Percentiles rank a stretch among this genome's conserved stretches.
Evolutionary conservation across 2,329 filamentous ascomycete species (phyloP).

Genomic region (Gyromitra esculenta): DNA sequence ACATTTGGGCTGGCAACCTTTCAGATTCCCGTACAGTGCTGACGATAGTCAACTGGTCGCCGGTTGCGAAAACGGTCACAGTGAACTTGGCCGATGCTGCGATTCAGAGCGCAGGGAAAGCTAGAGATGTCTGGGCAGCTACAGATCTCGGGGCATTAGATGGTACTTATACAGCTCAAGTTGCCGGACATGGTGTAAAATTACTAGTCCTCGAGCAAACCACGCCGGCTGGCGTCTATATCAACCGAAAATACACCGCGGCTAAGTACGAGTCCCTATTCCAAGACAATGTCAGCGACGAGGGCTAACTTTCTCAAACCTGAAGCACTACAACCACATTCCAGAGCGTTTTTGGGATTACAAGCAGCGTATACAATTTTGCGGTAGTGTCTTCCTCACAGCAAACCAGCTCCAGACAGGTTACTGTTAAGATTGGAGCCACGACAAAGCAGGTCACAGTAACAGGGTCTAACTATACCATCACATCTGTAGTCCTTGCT

Average conservation of each 20-base stretch:
- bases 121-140: slow-evolving; percentile 62
- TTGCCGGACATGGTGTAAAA: slow-evolving; percentile 62
- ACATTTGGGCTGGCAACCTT: slow-evolving; percentile 66
- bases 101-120: slow-evolving; percentile 60
- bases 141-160: slow-evolving; percentile 60
- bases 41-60: slow-evolving; percentile 66
- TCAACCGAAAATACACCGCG: slow-evolving; percentile 25
- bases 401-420: background rate
- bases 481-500: slow-evolving; percentile 49
- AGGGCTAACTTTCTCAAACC: slow-evolving; percentile 34
- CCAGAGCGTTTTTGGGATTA: slow-evolving; percentile 59
- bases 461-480: slow-evolving; percentile 23
- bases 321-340: slow-evolving; percentile 49
- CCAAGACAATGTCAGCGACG: slow-evolving; percentile 5
- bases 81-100: slow-evolving; percentile 63
- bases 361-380: slow-evolving; percentile 29
- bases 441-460: slow-evolving; percentile 1
- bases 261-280: slow-evolving; percentile 12
- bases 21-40: slow-evolving; percentile 63
- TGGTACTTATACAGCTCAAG: slow-evolving; percentile 59
- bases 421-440: slow-evolving; percentile 16
- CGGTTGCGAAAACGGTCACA: slow-evolving; percentile 62
- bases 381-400: slow-evolving; percentile 7
- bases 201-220: slow-evolving; percentile 61
- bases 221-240: slow-evolving; percentile 51